Conservation (phyloP, 106 monocot genomes). For the Dioscorea alata region DNA sequence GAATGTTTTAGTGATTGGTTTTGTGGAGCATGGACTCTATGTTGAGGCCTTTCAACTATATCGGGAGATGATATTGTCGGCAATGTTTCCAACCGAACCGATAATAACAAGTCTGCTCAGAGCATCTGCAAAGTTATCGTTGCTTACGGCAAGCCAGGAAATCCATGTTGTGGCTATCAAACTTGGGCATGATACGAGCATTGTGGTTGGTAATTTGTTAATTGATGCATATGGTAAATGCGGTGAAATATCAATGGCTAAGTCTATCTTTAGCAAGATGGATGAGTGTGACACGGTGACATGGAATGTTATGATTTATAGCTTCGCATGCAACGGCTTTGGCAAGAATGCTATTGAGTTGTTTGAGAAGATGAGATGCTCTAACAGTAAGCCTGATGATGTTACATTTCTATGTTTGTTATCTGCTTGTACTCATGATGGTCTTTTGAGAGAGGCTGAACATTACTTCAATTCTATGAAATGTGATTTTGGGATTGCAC, state of each 20-base stretch:
- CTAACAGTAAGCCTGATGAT: constrained; percentile 34
- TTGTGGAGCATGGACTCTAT: constrained; percentile 19
- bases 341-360: constrained; percentile 27
- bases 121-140: constrained; percentile 33
- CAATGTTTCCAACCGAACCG: constrained; percentile 18
- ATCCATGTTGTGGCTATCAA: constrained; percentile 36
- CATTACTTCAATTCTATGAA: constrained; percentile 41
- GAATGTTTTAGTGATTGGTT: constrained; percentile 18
- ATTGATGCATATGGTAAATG: constrained; percentile 59
- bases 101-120: constrained; percentile 35
- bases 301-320: constrained; percentile 61
- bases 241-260: constrained; percentile 32
- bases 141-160: constrained; percentile 29
- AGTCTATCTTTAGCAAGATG: constrained; percentile 33
- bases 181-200: constrained; percentile 20
- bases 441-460: constrained; percentile 41
- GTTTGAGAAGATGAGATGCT: constrained; percentile 37
- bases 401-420: constrained; percentile 59
- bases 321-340: constrained; percentile 49
- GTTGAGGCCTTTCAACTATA: constrained; percentile 32
- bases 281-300: constrained; percentile 29
- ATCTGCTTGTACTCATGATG: constrained; percentile 39
- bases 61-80: constrained; percentile 27
- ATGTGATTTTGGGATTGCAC: constrained; percentile 31
- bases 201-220: constrained; percentile 42